phyloP scores from a whole-genome alignment of 768 basidiomycete genomes.

The Hortiboletus campestris region DNA sequence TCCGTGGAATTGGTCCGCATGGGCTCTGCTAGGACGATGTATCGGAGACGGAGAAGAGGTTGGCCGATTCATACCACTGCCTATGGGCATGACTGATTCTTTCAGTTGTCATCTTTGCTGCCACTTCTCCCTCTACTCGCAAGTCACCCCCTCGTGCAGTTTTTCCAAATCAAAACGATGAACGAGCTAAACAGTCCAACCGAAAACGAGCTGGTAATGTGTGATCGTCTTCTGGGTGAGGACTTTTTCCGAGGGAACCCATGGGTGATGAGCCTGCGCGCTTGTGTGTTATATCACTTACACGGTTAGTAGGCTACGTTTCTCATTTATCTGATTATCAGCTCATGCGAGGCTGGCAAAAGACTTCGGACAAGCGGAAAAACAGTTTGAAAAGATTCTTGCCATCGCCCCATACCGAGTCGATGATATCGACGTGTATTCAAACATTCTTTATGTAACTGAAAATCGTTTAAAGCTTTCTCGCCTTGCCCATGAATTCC shows the following conservation, averaged over 20 bases:
- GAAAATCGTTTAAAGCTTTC: conserved; percentile 87
- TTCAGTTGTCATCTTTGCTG: conserved; percentile 44
- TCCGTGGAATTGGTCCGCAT: conserved; percentile 96
- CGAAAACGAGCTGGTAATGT: conserved; percentile 78
- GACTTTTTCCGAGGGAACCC: conserved; percentile 79
- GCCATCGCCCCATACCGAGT: conserved; percentile 81
- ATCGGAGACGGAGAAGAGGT: conserved; percentile 88
- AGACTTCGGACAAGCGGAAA: conserved; percentile 89
- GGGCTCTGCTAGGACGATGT: conserved; percentile 78
- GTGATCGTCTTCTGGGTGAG: conserved; percentile 69
- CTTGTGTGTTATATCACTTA: conserved; percentile 84
- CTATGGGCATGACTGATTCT: conserved; percentile 9
- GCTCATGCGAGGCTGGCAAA: conserved; percentile 6
- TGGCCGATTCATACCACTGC: conserved; percentile 1
- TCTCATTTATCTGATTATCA: neutral
- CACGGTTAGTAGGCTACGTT: conserved; percentile 59
- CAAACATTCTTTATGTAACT: conserved; percentile 95
- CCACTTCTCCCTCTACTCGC: conserved; percentile 48
- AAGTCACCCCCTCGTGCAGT: conserved; percentile 52
- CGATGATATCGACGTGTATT: conserved; percentile 94
- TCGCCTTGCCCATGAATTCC: conserved; percentile 87
- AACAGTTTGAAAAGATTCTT: conserved; percentile 82
- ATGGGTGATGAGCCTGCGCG: conserved; percentile 84
- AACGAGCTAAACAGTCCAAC: conserved; percentile 88
- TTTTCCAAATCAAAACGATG: conserved; percentile 87